Evolutionary conservation across 352 stramenopile species (phyloP).

Genomic region (Phytophthora syringae): DNA sequence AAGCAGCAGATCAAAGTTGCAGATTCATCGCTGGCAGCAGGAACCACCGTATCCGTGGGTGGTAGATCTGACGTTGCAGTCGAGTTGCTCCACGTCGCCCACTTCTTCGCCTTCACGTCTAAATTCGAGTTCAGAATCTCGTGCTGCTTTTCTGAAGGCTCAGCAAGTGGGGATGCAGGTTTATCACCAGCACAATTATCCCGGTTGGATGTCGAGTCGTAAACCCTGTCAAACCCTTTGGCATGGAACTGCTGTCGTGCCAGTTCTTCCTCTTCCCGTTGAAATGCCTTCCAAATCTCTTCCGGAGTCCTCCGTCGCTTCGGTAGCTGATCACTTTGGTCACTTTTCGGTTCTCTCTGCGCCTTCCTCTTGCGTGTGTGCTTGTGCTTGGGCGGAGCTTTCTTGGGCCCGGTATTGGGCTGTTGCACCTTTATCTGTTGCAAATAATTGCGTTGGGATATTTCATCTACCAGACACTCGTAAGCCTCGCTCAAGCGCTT

Average conservation of each 20-base stretch:
- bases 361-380: slow-evolving; percentile 30
- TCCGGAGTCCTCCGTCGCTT: slow-evolving; percentile 52
- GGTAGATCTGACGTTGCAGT: too few species aligned
- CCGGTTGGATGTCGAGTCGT: slow-evolving; percentile 20
- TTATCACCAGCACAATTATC: neutral
- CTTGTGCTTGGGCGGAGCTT: slow-evolving; percentile 17
- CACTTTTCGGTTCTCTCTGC: neutral
- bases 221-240: slow-evolving; percentile 73
- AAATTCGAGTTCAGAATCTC: slow-evolving; percentile 47
- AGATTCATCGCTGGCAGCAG: neutral
- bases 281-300: slow-evolving; percentile 75
- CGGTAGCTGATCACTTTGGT: neutral
- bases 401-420: slow-evolving; percentile 1
- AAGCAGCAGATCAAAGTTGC: slow-evolving; percentile 53
- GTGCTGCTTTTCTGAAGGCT: slow-evolving; percentile 26
- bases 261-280: slow-evolving; percentile 72
- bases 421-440: slow-evolving; percentile 25
- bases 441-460: slow-evolving; percentile 60
- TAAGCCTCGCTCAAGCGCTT: slow-evolving; percentile 82
- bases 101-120: slow-evolving; percentile 45
- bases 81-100: slow-evolving; percentile 45
- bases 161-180: neutral
- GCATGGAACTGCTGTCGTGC: slow-evolving; percentile 62
- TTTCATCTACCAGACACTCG: slow-evolving; percentile 68
- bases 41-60: neutral